Evolutionary conservation across 148 eudicot species (phyloP), one percentile per base, ranked within the genome.

Genomic region (Diospyros lotus): DNA sequence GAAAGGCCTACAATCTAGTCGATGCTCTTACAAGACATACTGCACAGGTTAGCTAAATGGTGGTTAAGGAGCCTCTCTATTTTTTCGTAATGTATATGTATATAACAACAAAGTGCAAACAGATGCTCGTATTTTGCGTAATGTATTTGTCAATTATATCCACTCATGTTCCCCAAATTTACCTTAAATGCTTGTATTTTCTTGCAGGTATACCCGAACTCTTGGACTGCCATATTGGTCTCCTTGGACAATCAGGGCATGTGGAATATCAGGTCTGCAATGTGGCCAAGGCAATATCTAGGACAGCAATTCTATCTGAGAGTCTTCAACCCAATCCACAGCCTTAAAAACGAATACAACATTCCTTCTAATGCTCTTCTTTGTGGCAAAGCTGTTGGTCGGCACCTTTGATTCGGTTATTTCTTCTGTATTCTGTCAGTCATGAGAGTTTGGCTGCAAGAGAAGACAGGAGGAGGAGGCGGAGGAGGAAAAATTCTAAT

Each of bases 221-320:
- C 88, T 11, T 89, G 93, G 93, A 87, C 88, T 3, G 85, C 89
- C 4, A 86, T 89, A 73, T 74, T 80, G 51, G 87, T 87, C 12
- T 87, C 93, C 0, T 60, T 89, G 73, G 93, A 89, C 84, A 89
- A 89, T 84, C 89, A 89, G 69, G 93, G 93, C 18, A 89, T 89
- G 91, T 89, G 93, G 93, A 87, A 89, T 67, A 4, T 87, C 74
- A 86, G 93, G 76, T 87, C 91, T 53, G 78, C 89, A 61, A 76
- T 84, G 51, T 89, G 93, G 91, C 76, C 71, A 7, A 79, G 91
- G 56, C 88, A 83, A 46, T 89, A 89, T 58, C 82, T 87, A 0
- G 93, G 93, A 13, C 93, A 89, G 67, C 91, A 89, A 65, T 85
- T 89, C 46, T 89, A 89, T 76, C 79, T 89, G 9, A 78, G 88